Evolutionary conservation across 352 stramenopile species (phyloP), one percentile per base, ranked within the genome.

Genomic region (Phytophthora pinifolia): DNA sequence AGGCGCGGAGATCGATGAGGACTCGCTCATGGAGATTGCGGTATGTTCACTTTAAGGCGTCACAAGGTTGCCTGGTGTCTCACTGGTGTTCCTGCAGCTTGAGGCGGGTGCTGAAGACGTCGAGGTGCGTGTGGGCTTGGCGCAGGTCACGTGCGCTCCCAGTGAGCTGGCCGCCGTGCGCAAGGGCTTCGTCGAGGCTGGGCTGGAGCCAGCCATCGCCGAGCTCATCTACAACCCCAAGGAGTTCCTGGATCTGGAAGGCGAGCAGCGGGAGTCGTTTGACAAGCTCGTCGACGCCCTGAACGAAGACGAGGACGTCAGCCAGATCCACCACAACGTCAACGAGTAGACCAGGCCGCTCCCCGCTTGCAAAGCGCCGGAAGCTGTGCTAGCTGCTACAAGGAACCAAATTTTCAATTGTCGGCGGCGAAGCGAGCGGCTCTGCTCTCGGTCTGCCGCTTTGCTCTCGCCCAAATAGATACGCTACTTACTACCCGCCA

Each of bases 151-250:
- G 25, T 93, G 83, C 45, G 83, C 86, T 25, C 70, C 75, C 22
- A 88, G 58, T 27, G 78, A 89, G 25, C 59, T 93, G 25, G 78
- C 74, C 25, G 50, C 61, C 15, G 83, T 91, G 39, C 76, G 80
- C 39, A 67, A 76, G 54, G 57, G 68, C 18, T 87, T 93, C 47
- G 69, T 64, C 2, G 62, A 70, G 10, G 67, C 69, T 4, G 81
- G 79, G 8, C 60, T 89, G 14, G 76, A 88, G 60, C 80, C 79
- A 10, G 73, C 78, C 30, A 83, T 89, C 42, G 80, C 74, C 3
- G 77, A 90, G 67, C 75, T 93, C 27, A 87, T 93, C 48, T 93
- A 89, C 71, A 75, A 80, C 59, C 78, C 80, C 1, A 93, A 93
- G 57, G 80, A 91, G 47, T 88, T 85, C 47, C 42, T 93, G n/a